Base-by-base conservation (phyloP, 2,329 filamentous ascomycete species). In the Fusarium sp. region DNA sequence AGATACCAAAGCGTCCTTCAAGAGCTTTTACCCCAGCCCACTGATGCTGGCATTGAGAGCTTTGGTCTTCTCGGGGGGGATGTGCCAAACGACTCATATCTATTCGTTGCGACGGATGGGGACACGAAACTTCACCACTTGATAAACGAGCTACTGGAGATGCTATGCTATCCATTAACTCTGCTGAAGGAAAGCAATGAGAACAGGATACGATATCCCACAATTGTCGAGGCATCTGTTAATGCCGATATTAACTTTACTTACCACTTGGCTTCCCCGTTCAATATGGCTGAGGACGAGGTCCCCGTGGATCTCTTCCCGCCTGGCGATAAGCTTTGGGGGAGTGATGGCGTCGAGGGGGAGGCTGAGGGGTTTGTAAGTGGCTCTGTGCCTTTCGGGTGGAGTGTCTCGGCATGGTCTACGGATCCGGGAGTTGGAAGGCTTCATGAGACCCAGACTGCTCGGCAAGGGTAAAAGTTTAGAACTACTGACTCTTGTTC, bases 61-160 rank as follows among this genome's bases (percentile, higher is more conserved):
- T 15, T 2, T 7, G 33, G 7, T 7, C 7, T 7, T 0, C 13
- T 17, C 8, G 22, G 19, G 2, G n/a, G 17, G 17, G 2, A 10
- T 0, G 3, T 4, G 2, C 2, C 0, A 0, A 35, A 43, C 0
- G 22, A 35, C 17, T 52, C 28, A 0, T 52, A 56, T 17, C 8
- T 56, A 0, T 56, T 56, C 4, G 6, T 14, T 0, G 5, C 43
- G 0, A 43, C 28, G 0, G 17, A 17, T 0, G 47, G 37, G 1
- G 5, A 41, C 3, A 1, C n/a, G 2, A 22, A 3, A 9, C 47
- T 56, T 15, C 28, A 35, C 1, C 4, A 10, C 5, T 5, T 33
- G n/a, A 30, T 35, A 8, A 4, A 35, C 5, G 54, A 56, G 11
- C 28, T 56, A 1, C 13, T 33, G 3, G 20, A 20, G 14, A 6